phyloP scores from a whole-genome alignment of 208 protist genomes.

The Leishmania martiniquensis region DNA sequence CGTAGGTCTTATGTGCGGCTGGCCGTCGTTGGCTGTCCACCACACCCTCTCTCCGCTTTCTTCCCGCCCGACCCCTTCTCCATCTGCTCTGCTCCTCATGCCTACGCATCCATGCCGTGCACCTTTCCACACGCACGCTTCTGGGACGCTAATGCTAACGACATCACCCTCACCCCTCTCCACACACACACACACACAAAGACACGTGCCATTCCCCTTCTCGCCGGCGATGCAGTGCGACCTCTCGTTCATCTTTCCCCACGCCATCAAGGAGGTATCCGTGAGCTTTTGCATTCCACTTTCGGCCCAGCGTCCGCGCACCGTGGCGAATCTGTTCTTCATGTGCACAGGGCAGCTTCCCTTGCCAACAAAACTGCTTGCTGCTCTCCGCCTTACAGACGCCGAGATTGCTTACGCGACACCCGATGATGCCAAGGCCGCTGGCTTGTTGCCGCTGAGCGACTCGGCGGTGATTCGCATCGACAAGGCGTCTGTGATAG shows the following conservation, averaged over 20 bases:
- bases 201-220: too few species aligned
- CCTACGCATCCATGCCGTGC: neutral
- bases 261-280: slow-evolving; percentile 33
- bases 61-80: neutral
- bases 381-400: slow-evolving; percentile 24
- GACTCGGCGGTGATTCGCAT: slow-evolving; percentile 68
- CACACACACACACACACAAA: too few species aligned
- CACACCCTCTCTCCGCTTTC: neutral
- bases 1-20: too few species aligned
- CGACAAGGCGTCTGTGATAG: slow-evolving; percentile 61
- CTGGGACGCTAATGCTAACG: neutral
- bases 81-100: neutral
- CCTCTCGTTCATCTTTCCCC: slow-evolving; percentile 73
- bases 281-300: slow-evolving; percentile 52
- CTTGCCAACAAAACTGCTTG: slow-evolving; percentile 32
- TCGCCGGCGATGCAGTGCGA: slow-evolving; percentile 47
- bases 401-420: slow-evolving; percentile 26
- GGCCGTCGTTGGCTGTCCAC: neutral
- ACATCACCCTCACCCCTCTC: neutral
- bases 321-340: slow-evolving; percentile 70
- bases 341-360: slow-evolving; percentile 69
- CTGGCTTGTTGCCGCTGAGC: slow-evolving; percentile 54
- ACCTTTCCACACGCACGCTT: neutral
- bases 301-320: slow-evolving; percentile 54
- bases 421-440: slow-evolving; percentile 25